Conservation (phyloP, 179 eudicot genomes). For the Drosera spatulata region DNA sequence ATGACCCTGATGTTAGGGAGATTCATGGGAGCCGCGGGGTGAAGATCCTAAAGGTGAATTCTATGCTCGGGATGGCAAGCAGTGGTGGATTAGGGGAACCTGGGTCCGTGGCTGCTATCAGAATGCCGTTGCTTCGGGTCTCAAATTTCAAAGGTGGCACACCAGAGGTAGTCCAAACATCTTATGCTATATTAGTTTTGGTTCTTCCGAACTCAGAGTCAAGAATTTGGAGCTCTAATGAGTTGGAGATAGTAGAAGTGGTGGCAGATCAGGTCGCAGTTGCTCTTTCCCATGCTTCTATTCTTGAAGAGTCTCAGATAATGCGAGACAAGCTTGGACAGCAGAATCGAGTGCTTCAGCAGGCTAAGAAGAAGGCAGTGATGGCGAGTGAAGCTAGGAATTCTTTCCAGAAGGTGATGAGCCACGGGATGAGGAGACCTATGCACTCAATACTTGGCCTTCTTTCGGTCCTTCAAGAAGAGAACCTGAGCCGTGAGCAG, state of each 20-base stretch:
- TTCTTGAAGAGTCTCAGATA: constrained; percentile 69
- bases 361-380: constrained; percentile 53
- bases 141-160: constrained; percentile 82
- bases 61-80: constrained; percentile 47
- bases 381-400: constrained; percentile 81
- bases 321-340: constrained; percentile 56
- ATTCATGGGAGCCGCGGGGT: constrained; percentile 53
- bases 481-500: constrained; percentile 31
- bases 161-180: constrained; percentile 55
- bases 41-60: constrained; percentile 40
- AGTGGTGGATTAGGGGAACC: constrained; percentile 36
- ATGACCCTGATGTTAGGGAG: constrained; percentile 46
- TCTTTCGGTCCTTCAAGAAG: constrained; percentile 54
- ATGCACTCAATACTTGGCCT: constrained; percentile 75
- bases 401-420: constrained; percentile 75
- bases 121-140: constrained; percentile 77
- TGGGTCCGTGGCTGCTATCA: constrained; percentile 70
- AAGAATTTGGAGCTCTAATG: constrained; percentile 51
- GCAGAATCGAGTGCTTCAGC: constrained; percentile 57
- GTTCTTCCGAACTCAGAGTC: constrained; percentile 43
- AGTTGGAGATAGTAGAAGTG: constrained; percentile 68
- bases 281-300: constrained; percentile 86
- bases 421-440: constrained; percentile 71
- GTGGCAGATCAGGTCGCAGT: constrained; percentile 94
- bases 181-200: constrained; percentile 69